phyloP scores from a whole-genome alignment of 1,284 basidiomycete species.

The Ustilago cynodontis region DNA sequence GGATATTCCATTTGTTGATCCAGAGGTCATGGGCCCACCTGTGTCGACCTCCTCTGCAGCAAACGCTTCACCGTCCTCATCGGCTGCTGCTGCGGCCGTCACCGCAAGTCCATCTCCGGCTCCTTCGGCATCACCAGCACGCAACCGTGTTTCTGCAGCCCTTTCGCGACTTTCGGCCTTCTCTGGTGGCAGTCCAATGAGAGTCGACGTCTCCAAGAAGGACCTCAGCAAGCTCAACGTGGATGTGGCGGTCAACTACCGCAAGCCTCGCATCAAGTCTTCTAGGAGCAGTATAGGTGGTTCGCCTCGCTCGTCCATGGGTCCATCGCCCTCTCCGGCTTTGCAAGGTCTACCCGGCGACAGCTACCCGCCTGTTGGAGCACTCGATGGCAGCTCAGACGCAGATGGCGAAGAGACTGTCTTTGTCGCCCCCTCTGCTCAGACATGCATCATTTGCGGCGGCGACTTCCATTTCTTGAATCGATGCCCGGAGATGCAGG shows the following conservation, averaged over 20 bases:
- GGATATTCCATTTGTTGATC: constrained; percentile 24
- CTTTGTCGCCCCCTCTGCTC: constrained; percentile 12
- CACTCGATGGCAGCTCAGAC: neutral
- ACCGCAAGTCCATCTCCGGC: neutral
- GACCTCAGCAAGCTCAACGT: constrained; percentile 33
- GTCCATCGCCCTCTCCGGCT: constrained; percentile 21
- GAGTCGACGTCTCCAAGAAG: constrained; percentile 22
- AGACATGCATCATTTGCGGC: constrained; percentile 49
- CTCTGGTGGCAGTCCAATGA: constrained; percentile 26
- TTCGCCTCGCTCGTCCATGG: constrained; percentile 27
- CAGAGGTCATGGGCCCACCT: constrained; percentile 32
- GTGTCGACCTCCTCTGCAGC: neutral
- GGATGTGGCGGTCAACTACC: constrained; percentile 32
- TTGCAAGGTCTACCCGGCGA: constrained; percentile 4
- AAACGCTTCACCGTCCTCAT: constrained; percentile 16
- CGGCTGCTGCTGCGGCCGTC: constrained; percentile 5
- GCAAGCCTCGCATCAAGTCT: constrained; percentile 33
- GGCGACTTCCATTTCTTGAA: constrained; percentile 47
- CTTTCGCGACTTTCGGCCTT: constrained; percentile 34
- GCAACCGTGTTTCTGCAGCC: constrained; percentile 25
- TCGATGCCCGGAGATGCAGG: constrained; percentile 40
- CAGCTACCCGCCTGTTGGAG: neutral
- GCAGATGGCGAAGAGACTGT: constrained; percentile 10
- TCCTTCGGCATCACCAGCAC: constrained; percentile 13
- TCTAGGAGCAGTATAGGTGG: constrained; percentile 25